Conservation (phyloP, 148 eudicot species). For the Simmondsia chinensis region DNA sequence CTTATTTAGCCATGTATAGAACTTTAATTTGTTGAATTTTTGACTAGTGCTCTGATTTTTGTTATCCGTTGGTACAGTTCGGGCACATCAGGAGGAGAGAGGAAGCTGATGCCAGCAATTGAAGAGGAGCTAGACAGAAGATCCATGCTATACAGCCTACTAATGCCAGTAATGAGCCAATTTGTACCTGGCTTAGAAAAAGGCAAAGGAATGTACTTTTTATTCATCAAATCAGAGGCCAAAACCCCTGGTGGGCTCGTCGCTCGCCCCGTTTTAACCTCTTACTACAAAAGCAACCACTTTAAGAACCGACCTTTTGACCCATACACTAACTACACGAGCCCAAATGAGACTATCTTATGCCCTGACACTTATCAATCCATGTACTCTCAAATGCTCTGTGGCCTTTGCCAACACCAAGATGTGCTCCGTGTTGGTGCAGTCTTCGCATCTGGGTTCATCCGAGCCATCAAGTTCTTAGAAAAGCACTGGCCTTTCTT, state of each 20-base stretch:
- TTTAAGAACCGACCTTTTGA: slow-evolving; percentile 49
- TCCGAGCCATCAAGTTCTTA: slow-evolving; percentile 66
- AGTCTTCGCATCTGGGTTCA: slow-evolving; percentile 79
- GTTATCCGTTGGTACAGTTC: slow-evolving; percentile 31
- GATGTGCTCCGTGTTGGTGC: slow-evolving; percentile 84
- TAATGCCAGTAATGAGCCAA: slow-evolving; percentile 81
- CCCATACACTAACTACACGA: slow-evolving; percentile 74
- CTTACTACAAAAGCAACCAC: slow-evolving; percentile 62
- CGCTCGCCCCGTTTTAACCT: slow-evolving; percentile 71
- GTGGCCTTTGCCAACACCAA: slow-evolving; percentile 44
- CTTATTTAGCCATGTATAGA: no score
- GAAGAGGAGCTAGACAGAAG: slow-evolving; percentile 63
- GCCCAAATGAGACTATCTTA: slow-evolving; percentile 67
- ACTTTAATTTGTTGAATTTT: neutral
- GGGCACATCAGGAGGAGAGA: slow-evolving; percentile 79
- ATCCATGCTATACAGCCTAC: slow-evolving; percentile 48
- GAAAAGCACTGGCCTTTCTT: slow-evolving; percentile 54
- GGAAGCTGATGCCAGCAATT: slow-evolving; percentile 72
- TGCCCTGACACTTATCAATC: slow-evolving; percentile 73
- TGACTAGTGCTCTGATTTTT: neutral
- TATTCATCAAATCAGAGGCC: slow-evolving; percentile 65
- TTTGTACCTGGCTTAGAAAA: slow-evolving; percentile 57
- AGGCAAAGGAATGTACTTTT: slow-evolving; percentile 82
- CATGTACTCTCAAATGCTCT: slow-evolving; percentile 79
- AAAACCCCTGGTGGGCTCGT: slow-evolving; percentile 62